These are phyloP conservation scores for Pleurotus platypus DNA, from an alignment of 768 basidiomycete genomes.

Conservation along the genomic window DNA sequence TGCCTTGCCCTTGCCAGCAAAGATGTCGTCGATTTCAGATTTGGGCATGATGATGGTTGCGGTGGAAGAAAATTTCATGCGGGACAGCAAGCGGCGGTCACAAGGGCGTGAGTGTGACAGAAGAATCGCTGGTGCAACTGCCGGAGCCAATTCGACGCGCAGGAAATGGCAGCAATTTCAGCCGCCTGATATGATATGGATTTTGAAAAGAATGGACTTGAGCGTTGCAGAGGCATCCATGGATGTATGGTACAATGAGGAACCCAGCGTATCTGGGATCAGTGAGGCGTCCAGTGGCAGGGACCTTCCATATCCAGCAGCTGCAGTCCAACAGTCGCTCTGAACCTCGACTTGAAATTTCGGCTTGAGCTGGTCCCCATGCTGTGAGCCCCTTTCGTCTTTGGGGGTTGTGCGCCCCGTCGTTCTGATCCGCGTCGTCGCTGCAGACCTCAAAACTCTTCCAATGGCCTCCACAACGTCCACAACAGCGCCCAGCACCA, in stretches of 20 bases:
- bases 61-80: slow-evolving; percentile 6
- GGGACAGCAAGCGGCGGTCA: slow-evolving; percentile 9
- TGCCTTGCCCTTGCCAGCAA: slow-evolving; percentile 50
- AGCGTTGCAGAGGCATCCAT: no score
- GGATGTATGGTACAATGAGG: no score
- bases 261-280: neutral
- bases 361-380: slow-evolving; percentile 13
- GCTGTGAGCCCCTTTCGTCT: slow-evolving; percentile 25
- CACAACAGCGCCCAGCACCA: slow-evolving; percentile 25
- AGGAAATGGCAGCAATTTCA: no score
- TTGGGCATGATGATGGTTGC: slow-evolving; percentile 30
- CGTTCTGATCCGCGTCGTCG: slow-evolving; percentile 1
- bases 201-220: neutral
- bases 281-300: neutral
- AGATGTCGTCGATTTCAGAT: slow-evolving; percentile 87
- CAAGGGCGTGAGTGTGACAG: slow-evolving; percentile 1
- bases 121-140: neutral
- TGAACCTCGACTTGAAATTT: neutral
- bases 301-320: neutral
- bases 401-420: neutral
- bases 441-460: slow-evolving; percentile 34
- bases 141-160: no score
- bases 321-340: neutral
- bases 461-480: slow-evolving; percentile 27
- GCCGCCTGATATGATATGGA: no score